Base-by-base conservation (phyloP, 1,284 basidiomycete genomes). In the Heterobasidion irregulare region DNA sequence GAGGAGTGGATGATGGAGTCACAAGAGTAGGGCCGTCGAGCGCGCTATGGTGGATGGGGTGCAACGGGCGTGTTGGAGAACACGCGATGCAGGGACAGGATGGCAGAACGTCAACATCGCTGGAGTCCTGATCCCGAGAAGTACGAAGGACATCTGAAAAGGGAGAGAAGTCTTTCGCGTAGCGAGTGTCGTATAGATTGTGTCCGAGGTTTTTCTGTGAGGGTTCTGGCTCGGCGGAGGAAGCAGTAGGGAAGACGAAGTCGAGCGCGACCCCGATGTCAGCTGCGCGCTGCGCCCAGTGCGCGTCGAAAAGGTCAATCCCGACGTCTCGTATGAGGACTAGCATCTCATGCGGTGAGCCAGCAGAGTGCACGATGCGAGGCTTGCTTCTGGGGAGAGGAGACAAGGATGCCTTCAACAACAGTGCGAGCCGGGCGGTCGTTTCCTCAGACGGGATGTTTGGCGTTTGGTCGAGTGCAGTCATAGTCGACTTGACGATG, bases 311-410 rank as follows among this genome's bases (percentile, higher is more conserved):
- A 0, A 92, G 60, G 63, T 93, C 91, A 12, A 89, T 65, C 0
- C 91, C 90, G 4, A 84, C 74, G 48, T 80, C 73, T 2, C 71
- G 69, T 33, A 92, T 75, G 26, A 91, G 75, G 7, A 68, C 68
- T 2, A 93, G 78, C 26, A 90, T 79, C 54, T 89, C 85, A 58
- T 92, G 90, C 1, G 91, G 91, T 0, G 84, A 84, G 0, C 63
- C 63, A 0, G 76, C 66, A 0, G 79, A 80, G 46, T 83, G 81
- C 38, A 78, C 75, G 10, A 90, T 63, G 15, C 89, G 83, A 0
- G 76, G 77, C 66, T 91, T 92, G 12, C 60, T 56, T 2, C 61
- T 18, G 0, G 84, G 74, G 0, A 91, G 73, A 0, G 73, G 63
- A 0, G 55, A 54, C 6, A 92, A 74, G 6, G 89, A 92, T 1